A percentile compares a stretch with the other conserved stretches of the same genome.
These are phyloP conservation scores for Hebeloma cylindrosporum DNA, from an alignment of 768 basidiomycete genomes.

Conservation along the genomic window DNA sequence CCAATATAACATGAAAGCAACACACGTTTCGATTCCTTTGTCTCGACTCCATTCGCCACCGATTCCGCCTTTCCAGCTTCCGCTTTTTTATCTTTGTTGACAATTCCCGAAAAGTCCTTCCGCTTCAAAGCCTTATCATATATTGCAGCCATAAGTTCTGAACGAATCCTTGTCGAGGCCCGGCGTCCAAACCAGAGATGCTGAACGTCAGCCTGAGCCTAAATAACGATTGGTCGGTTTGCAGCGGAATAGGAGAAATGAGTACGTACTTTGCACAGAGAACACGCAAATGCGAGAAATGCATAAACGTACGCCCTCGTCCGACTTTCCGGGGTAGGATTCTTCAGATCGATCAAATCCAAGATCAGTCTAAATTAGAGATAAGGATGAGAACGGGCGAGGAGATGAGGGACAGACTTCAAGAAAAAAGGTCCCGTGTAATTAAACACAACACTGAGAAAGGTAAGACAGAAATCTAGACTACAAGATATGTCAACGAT, in stretches of 20 bases:
- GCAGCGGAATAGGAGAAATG: neutral
- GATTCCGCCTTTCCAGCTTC: conserved; percentile 26
- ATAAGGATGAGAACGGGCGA: neutral
- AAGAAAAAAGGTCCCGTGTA: conserved; percentile 86
- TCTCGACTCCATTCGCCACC: conserved; percentile 32
- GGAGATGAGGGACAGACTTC: conserved; percentile 52
- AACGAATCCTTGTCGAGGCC: conserved; percentile 69
- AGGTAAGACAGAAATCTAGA: conserved; percentile 67
- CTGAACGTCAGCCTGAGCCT: conserved; percentile 68
- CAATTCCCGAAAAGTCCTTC: conserved; percentile 79
- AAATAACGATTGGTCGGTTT: neutral
- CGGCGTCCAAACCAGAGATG: conserved; percentile 82
- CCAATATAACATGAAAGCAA: neutral
- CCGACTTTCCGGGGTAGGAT: conserved; percentile 49
- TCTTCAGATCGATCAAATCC: conserved; percentile 47
- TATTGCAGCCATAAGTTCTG: conserved; percentile 81
- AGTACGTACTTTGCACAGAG: conserved; percentile 48
- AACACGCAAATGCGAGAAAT: conserved; percentile 66
- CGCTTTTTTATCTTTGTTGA: conserved; percentile 39
- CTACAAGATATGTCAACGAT: conserved; percentile 26
- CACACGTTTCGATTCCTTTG: conserved; percentile 23
- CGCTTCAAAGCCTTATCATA: conserved; percentile 88
- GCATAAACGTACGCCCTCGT: conserved; percentile 77
- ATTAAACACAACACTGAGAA: conserved; percentile 69
- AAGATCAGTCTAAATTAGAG: conserved; percentile 47